Evolutionary conservation across 2,329 filamentous ascomycete species (phyloP).

Genomic region (Claviceps spartinae): DNA sequence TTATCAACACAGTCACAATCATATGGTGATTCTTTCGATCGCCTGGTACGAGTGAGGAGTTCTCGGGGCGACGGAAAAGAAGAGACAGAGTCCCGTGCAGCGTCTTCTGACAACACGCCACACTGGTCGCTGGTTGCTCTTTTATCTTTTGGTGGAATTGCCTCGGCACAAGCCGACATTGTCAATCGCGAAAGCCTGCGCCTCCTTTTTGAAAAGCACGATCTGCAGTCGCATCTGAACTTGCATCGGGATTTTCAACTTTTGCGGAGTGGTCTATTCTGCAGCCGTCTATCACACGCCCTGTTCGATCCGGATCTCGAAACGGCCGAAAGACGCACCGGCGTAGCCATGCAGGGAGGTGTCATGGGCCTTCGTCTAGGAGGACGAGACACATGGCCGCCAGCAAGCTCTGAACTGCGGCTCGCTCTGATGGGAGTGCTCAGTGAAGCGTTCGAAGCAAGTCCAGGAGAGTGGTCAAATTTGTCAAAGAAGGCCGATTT

Average conservation of each 20-base stretch:
- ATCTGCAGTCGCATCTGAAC: slow-evolving; percentile 56
- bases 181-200: slow-evolving; percentile 64
- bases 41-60: slow-evolving; percentile 27
- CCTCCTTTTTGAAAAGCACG: slow-evolving; percentile 62
- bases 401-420: slow-evolving; percentile 83
- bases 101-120: slow-evolving; percentile 26
- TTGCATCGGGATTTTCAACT: slow-evolving; percentile 72
- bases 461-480: slow-evolving; percentile 8
- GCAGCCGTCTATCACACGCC: slow-evolving; percentile 63
- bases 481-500: slow-evolving; percentile 15
- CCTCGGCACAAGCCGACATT: slow-evolving; percentile 60
- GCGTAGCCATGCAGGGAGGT: slow-evolving; percentile 54
- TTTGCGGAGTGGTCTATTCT: slow-evolving; percentile 73
- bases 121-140: slow-evolving; percentile 50
- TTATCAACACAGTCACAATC: slow-evolving; percentile 9
- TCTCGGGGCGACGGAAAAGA: slow-evolving; percentile 13
- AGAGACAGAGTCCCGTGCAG: neutral
- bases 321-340: slow-evolving; percentile 59
- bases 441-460: slow-evolving; percentile 51
- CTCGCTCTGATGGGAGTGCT: slow-evolving; percentile 78
- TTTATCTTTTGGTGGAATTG: slow-evolving; percentile 62
- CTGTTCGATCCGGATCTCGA: slow-evolving; percentile 76
- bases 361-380: slow-evolving; percentile 73
- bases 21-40: slow-evolving; percentile 23
- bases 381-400: slow-evolving; percentile 77